These are phyloP conservation scores for Kodamaea arcana DNA, from an alignment of 1,139 yeast genomes.

Conservation along the genomic window DNA sequence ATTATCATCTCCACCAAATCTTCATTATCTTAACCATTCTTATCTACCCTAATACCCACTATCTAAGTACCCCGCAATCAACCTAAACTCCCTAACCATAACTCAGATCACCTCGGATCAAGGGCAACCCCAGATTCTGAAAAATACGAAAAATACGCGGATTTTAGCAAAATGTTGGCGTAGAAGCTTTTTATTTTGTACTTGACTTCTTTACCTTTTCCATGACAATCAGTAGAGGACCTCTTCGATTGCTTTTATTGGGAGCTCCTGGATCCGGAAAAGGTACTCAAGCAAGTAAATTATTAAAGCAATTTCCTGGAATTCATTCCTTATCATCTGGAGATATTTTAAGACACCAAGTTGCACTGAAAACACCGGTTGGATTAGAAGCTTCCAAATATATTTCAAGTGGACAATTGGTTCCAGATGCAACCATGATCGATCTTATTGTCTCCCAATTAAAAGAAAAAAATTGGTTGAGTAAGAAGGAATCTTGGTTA, in stretches of 20 bases:
- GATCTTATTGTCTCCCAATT: conserved; percentile 53
- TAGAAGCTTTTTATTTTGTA: too few species aligned
- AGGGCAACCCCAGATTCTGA: background rate
- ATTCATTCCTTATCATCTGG: conserved; percentile 71
- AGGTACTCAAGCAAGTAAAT: conserved; percentile 76
- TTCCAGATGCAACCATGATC: conserved; percentile 72
- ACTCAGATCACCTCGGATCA: too few species aligned
- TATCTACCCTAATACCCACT: too few species aligned
- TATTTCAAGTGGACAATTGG: conserved; percentile 60
- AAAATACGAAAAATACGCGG: background rate
- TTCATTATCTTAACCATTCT: too few species aligned
- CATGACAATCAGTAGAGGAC: conserved; percentile 17
- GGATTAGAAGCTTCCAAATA: conserved; percentile 57
- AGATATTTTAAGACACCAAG: conserved; percentile 70
- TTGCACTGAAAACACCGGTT: conserved; percentile 48
- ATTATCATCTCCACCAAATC: too few species aligned
- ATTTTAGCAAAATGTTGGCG: too few species aligned
- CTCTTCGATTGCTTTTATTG: conserved; percentile 64
- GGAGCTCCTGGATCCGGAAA: conserved; percentile 97
- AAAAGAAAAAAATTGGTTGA: conserved; percentile 41
- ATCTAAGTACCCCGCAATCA: too few species aligned
- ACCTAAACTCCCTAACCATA: too few species aligned
- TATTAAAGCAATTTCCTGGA: conserved; percentile 50
- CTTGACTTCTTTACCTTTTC: background rate
- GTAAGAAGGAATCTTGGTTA: conserved; percentile 54